These are phyloP conservation scores for Monosporascus sp. DNA, from an alignment of 2,329 filamentous ascomycete species.

Conservation along the genomic window DNA sequence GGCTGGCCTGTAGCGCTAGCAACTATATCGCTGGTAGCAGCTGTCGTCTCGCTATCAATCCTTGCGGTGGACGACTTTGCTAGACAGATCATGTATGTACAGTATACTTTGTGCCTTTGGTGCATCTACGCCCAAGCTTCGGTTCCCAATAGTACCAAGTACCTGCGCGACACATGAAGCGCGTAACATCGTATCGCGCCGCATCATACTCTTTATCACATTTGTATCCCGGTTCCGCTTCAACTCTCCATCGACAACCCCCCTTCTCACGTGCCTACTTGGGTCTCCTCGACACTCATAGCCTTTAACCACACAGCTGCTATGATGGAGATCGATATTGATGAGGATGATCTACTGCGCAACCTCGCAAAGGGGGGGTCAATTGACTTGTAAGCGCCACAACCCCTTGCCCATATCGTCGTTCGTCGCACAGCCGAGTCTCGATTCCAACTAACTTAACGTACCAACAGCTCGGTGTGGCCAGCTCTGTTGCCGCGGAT, in stretches of 20 bases:
- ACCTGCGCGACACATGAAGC: background rate
- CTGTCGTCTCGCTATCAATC: too few species aligned
- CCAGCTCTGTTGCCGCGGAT: conserved; percentile 32
- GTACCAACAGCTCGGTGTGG: conserved; percentile 30
- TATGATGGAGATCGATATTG: conserved; percentile 53
- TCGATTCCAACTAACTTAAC: conserved; percentile 8
- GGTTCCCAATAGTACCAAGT: background rate
- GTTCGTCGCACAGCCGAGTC: background rate
- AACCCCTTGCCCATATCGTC: background rate
- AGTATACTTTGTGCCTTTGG: too few species aligned
- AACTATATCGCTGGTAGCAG: too few species aligned
- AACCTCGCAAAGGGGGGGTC: conserved; percentile 45
- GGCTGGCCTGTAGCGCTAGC: too few species aligned
- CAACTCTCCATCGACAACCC: background rate
- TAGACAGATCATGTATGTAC: too few species aligned
- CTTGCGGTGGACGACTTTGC: too few species aligned
- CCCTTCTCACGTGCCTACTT: too few species aligned
- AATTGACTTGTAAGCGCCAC: conserved; percentile 48
- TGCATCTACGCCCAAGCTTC: too few species aligned
- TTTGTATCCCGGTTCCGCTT: background rate
- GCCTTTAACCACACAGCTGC: conserved; percentile 5
- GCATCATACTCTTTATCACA: background rate
- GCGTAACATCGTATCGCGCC: background rate
- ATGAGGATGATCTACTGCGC: conserved; percentile 46
- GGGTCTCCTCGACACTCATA: too few species aligned